These are phyloP conservation scores for Thielaviopsis musarum DNA, from an alignment of 2,329 filamentous ascomycete species.

Conservation along the genomic window DNA sequence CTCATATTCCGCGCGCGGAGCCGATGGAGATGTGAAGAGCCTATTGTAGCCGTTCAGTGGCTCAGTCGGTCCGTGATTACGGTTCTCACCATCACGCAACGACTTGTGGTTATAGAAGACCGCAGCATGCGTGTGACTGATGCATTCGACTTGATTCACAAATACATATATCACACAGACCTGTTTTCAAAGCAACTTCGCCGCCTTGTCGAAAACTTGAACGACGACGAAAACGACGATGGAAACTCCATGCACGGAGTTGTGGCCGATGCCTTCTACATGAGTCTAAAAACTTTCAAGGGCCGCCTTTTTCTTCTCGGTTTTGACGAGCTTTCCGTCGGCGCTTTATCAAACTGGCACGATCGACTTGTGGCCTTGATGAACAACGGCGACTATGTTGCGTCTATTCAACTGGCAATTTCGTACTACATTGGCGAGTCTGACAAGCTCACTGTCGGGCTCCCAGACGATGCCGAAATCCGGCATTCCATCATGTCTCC, in stretches of 20 bases:
- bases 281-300: constrained; percentile 95
- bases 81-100: constrained; percentile 84
- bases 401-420: constrained; percentile 76
- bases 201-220: constrained; percentile 67
- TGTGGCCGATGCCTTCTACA: constrained; percentile 91
- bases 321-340: constrained; percentile 85
- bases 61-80: constrained; percentile 82
- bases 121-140: constrained; percentile 79
- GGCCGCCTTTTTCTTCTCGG: constrained; percentile 81
- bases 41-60: constrained; percentile 95
- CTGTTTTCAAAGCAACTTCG: constrained; percentile 80
- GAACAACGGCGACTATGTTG: constrained; percentile 92
- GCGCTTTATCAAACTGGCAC: constrained; percentile 90
- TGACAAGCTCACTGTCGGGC: constrained; percentile 85
- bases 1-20: constrained; percentile 70
- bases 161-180: constrained; percentile 83
- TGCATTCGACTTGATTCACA: constrained; percentile 78
- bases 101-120: constrained; percentile 84
- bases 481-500: constrained; percentile 73
- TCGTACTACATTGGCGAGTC: constrained; percentile 81
- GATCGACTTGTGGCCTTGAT: constrained; percentile 85
- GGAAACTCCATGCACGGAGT: constrained; percentile 87
- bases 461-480: constrained; percentile 64
- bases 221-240: constrained; percentile 40
- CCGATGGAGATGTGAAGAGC: constrained; percentile 84